phyloP scores from a whole-genome alignment of 345 rosid species.

The Eucalyptus globulus region DNA sequence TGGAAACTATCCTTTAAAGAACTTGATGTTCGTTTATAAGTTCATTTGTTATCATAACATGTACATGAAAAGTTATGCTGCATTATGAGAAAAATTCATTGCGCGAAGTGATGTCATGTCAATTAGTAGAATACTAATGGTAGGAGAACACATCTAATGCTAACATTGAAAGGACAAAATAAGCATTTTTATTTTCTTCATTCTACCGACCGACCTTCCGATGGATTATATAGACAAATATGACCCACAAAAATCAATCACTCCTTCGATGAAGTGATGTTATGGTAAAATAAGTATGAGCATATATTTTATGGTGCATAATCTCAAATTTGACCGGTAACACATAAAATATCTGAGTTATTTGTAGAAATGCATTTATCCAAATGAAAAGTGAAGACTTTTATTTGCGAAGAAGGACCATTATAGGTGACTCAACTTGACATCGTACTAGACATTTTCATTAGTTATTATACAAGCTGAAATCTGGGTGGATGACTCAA shows the following conservation, averaged over 20 bases:
- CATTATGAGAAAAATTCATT: not conserved
- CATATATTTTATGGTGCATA: not conserved
- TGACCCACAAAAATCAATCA: not conserved
- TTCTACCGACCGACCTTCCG: not conserved
- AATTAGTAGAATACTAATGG: not conserved
- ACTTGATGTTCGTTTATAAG: not conserved
- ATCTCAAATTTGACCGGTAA: not conserved
- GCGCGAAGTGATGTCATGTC: not conserved
- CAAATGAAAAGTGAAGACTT: not conserved
- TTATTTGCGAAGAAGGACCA: not conserved
- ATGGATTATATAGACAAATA: not conserved
- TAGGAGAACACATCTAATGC: not conserved
- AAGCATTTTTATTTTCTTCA: not conserved
- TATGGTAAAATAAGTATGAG: not conserved
- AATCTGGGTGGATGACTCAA: not conserved
- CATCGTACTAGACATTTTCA: not conserved
- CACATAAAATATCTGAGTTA: not conserved
- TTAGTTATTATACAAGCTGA: not conserved
- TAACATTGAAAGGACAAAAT: not conserved
- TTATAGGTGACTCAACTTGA: not conserved
- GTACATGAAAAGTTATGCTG: not conserved
- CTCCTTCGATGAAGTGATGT: not conserved
- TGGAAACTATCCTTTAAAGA: not conserved
- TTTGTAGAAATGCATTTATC: not conserved
- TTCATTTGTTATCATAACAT: not conserved